Conservation (phyloP, 1,139 yeast genomes). For the Sporopachydermia cereana region DNA sequence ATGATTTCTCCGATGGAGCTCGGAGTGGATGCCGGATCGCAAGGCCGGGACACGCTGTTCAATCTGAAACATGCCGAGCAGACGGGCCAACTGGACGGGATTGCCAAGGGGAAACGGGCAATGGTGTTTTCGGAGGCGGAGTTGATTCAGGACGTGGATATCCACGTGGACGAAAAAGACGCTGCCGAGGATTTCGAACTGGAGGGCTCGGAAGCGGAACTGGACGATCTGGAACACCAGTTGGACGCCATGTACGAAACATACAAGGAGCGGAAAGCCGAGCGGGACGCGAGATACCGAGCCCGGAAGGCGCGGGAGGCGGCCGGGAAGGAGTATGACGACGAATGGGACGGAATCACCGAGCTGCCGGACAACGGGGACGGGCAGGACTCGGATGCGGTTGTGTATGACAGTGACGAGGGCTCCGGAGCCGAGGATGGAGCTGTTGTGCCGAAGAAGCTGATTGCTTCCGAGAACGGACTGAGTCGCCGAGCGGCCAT, state of each 20-base stretch:
- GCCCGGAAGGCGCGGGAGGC: slow-evolving; percentile 80
- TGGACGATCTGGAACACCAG: slow-evolving; percentile 69
- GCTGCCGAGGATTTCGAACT: slow-evolving; percentile 33
- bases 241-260: slow-evolving; percentile 70
- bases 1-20: slow-evolving; percentile 90
- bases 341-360: slow-evolving; percentile 76
- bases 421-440: slow-evolving; percentile 27
- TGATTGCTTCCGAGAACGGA: slow-evolving; percentile 47
- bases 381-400: slow-evolving; percentile 32
- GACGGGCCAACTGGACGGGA: slow-evolving; percentile 64
- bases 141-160: slow-evolving; percentile 42
- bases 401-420: slow-evolving; percentile 23
- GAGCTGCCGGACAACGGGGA: slow-evolving; percentile 33
- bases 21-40: slow-evolving; percentile 85
- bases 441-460: slow-evolving; percentile 31
- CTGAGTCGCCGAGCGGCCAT: slow-evolving; percentile 63
- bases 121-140: slow-evolving; percentile 57
- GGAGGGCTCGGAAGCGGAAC: slow-evolving; percentile 33
- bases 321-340: slow-evolving; percentile 46
- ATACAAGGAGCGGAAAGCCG: slow-evolving; percentile 64
- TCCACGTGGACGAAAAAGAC: slow-evolving; percentile 32
- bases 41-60: slow-evolving; percentile 73
- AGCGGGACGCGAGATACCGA: slow-evolving; percentile 64
- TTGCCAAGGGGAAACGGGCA: slow-evolving; percentile 73
- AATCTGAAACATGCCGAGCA: slow-evolving; percentile 74